Conservation (phyloP, 2,329 filamentous ascomycete genomes). For the Fusarium sp. region DNA sequence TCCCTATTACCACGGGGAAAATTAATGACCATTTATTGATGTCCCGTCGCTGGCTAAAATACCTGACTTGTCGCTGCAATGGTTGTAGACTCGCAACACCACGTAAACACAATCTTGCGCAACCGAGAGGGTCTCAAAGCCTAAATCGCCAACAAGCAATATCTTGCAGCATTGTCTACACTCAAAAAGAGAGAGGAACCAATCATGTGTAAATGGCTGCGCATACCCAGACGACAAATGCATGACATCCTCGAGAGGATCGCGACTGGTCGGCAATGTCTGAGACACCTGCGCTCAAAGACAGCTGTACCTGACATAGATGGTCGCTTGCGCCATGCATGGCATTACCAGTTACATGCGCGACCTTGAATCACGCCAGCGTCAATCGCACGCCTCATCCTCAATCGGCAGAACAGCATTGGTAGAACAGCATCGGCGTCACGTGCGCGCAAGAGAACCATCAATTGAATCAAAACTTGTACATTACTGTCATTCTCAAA, state of each 20-base stretch:
- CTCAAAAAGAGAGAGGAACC: not conserved
- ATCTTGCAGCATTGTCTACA: not conserved
- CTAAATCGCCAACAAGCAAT: not conserved
- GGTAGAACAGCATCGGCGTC: not conserved
- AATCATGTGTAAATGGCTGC: not conserved
- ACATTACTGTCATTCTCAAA: conserved; percentile 26
- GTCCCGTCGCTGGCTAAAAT: not conserved
- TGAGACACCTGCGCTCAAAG: not conserved
- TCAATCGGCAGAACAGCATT: not conserved
- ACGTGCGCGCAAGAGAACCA: not conserved
- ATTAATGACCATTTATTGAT: not conserved
- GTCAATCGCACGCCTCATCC: not conserved
- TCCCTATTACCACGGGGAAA: not conserved
- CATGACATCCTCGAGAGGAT: not conserved
- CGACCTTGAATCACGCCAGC: not conserved
- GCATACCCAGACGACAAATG: not conserved
- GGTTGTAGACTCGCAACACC: not conserved
- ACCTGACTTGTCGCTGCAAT: not conserved
- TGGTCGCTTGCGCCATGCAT: not conserved
- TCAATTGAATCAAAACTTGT: not conserved
- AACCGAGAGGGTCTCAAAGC: not conserved
- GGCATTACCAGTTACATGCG: not conserved
- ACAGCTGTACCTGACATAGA: not conserved
- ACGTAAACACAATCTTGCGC: not conserved
- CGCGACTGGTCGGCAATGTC: not conserved